Base-by-base conservation (phyloP, 257 asterid species). In the Cruciata laevipes region DNA sequence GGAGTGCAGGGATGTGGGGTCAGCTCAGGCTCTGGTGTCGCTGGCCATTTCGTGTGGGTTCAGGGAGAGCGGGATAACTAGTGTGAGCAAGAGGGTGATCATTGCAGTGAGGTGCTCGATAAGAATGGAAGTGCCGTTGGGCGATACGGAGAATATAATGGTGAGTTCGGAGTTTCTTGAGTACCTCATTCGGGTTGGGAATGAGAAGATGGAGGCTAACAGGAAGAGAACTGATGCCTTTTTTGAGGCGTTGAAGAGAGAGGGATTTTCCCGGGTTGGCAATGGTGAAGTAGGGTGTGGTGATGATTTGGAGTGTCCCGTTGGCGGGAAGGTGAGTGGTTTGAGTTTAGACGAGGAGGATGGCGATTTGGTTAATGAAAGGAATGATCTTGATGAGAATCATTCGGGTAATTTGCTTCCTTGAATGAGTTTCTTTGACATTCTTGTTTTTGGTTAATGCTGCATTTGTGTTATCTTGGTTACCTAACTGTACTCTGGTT, bases 51-150 rank as follows among this genome's bases (percentile, higher is more conserved):
- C 90, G 2, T 83, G 81, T 61, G 99, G 99, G 70, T 94, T 94
- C 79, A 85, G 97, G 62, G 99, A 94, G 89, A 88, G 96, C 71
- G 99, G 99, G 66, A 88, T 94, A 74, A 94, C 99, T 5, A 85
- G 84, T 74, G 86, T 76, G 63, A 84, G 87, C 56, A 93, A 88
- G 83, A 83, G 99, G 68, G 83, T 85, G 37, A 94, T 90, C 35
- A 75, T 90, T 64, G 93, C 93, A 4, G 80, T 94, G 30, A 76
- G 97, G 69, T 88, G 99, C 68, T 90, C 99, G 49, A 94, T 94
- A 33, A 73, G 97, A 32, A 24, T 94, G 85, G 99, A 94, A 77
- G 97, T 87, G 42, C 99, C 96, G 3, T 75, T 90, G 69, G 97
- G 99, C 16, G 83, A 76, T 66, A 70, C 74, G 1, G 73, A 72